These are phyloP conservation scores for Neopestalotiopsis sp. DNA, from an alignment of 2,329 filamentous ascomycete species.

Conservation along the genomic window DNA sequence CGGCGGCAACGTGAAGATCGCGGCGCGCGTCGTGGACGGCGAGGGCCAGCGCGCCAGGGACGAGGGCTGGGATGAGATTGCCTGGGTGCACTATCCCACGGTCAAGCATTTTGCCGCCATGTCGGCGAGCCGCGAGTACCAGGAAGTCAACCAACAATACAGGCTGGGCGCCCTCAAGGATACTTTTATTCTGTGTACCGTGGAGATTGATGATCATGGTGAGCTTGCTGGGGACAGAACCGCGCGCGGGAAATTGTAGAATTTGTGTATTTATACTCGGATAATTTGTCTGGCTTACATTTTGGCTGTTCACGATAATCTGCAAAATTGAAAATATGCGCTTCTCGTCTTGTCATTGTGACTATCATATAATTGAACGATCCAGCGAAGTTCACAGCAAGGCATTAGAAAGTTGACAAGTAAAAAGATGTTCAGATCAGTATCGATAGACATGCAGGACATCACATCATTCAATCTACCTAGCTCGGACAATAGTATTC, in stretches of 20 bases:
- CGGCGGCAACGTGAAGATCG: slow-evolving; percentile 65
- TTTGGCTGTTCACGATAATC: no score
- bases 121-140: slow-evolving; percentile 29
- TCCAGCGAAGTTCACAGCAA: no score
- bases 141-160: slow-evolving; percentile 29
- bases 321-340: no score
- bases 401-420: no score
- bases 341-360: no score
- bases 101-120: slow-evolving; percentile 65
- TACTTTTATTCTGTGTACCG: slow-evolving; percentile 31
- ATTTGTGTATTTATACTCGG: not conserved
- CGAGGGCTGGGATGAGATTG: slow-evolving; percentile 65
- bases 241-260: slow-evolving; percentile 20
- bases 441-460: no score
- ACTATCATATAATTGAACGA: no score
- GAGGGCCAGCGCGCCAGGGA: slow-evolving; percentile 17
- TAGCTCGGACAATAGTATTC: no score
- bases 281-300: no score
- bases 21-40: slow-evolving; percentile 57
- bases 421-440: no score
- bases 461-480: no score
- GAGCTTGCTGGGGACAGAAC: slow-evolving; percentile 18
- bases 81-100: slow-evolving; percentile 68
- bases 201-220: slow-evolving; percentile 30
- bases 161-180: slow-evolving; percentile 30